Evolutionary conservation across 441 rosid species (phyloP), one percentile per base, ranked within the genome.

Genomic region (Erysimum cheiri): DNA sequence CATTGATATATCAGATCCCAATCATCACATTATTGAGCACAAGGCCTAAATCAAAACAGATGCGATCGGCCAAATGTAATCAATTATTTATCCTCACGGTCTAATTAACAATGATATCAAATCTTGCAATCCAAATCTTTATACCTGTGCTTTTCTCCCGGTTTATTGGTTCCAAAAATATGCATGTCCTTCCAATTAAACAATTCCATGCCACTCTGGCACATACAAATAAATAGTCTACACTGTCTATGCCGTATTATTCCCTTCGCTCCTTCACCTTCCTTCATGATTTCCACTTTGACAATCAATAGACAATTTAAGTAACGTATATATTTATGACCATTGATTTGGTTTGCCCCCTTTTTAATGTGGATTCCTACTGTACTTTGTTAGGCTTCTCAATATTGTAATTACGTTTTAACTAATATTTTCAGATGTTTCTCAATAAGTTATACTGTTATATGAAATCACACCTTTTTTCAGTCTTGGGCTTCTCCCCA

Each of bases 1-100:
- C 68, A 58, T 53, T 35, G 79, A 79, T 55, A 19, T 41, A 28
- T 69, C 81, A 17, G 49, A 49, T n/a, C 59, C 76, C 35, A 71
- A 24, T 64, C 80, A 71, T 50, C 75, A 71, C 14, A 75, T 60
- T 70, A 69, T 74, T 33, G 70, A 71, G 59, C 67, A 77, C 44
- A 75, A 79, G 54, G 47, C 69, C 74, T 77, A 74, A 76, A n/a
- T 11, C 41, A 60, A 5, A 55, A 69, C 64, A 3, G 29, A 56
- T 8, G 39, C 8, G 41, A 33, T 63, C 36, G 22, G 40, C 58
- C 35, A 22, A 43, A 32, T 49, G 53, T 43, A 61, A 28, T 10
- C 69, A 62, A 24, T 14, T 37, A 61, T 41, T 35, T 53, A 11
- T 32, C 41, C 36, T n/a, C 37, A 41, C 36, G 13, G 33, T 40